Conservation (phyloP, 768 basidiomycete species). For the Lactarius pseudohatsudake region DNA sequence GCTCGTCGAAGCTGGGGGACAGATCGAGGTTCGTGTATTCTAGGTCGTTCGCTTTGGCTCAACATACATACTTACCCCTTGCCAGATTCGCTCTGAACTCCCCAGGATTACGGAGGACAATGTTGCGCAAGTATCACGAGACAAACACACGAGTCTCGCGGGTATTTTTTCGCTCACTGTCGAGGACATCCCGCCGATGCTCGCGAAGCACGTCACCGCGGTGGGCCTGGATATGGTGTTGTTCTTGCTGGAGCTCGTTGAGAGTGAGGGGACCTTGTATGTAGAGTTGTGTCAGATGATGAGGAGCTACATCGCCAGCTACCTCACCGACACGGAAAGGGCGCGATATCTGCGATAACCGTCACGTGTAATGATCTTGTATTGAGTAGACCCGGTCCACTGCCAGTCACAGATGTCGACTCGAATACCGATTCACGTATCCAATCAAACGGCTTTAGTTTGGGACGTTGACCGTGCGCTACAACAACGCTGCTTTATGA, state of each 20-base stretch:
- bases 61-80: not conserved
- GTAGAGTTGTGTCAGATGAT: constrained; percentile 18
- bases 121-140: constrained; percentile 20
- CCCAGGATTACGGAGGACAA: constrained; percentile 18
- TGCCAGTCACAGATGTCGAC: not conserved
- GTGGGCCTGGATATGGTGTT: constrained; percentile 19
- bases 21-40: constrained; percentile 21
- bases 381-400: not conserved
- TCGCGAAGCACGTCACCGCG: not conserved
- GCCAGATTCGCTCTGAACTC: constrained; percentile 14
- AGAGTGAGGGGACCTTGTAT: constrained; percentile 4
- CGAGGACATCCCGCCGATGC: constrained; percentile 23
- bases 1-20: constrained; percentile 6
- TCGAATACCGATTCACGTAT: constrained; percentile 40
- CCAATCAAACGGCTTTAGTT: constrained; percentile 80
- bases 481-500: not conserved
- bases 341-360: constrained; percentile 1
- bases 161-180: constrained; percentile 15
- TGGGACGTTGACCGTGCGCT: constrained; percentile 81
- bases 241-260: constrained; percentile 7
- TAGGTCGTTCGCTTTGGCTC: not conserved
- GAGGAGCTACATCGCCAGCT: constrained; percentile 19
- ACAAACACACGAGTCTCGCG: constrained; percentile 17
- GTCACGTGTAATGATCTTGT: not conserved
- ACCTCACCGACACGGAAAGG: constrained; percentile 23